Conservation (phyloP, 345 rosid genomes). For the Diplotaxis tenuifolia region DNA sequence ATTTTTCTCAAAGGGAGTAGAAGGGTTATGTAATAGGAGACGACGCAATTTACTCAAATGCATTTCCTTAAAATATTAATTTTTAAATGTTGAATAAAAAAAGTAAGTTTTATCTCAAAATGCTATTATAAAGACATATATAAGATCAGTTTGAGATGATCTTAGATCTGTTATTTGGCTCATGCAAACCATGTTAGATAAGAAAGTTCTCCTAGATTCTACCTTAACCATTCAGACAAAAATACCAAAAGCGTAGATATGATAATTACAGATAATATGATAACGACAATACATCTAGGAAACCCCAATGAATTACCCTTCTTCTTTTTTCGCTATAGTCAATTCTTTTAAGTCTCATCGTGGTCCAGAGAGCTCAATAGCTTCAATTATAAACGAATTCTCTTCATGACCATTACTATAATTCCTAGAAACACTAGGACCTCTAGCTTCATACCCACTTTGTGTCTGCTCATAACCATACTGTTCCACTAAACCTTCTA, state of each 20-base stretch:
- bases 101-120: too few species aligned
- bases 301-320: background rate
- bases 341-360: conserved; percentile 38
- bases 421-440: conserved; percentile 53
- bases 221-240: background rate
- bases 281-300: background rate
- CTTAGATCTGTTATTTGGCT: background rate
- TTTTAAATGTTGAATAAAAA: too few species aligned
- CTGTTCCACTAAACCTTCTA: conserved; percentile 68
- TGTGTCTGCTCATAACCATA: conserved; percentile 49
- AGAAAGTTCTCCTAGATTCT: background rate
- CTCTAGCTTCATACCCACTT: conserved; percentile 45
- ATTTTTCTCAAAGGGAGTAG: too few species aligned
- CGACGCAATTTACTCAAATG: too few species aligned
- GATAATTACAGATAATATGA: background rate
- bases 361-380: conserved; percentile 98
- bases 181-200: background rate
- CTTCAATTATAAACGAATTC: conserved; percentile 84
- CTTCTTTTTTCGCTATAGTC: background rate
- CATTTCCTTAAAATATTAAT: too few species aligned
- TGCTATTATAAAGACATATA: background rate
- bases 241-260: background rate
- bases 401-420: conserved; percentile 59
- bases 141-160: background rate
- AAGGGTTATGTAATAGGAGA: too few species aligned